Conservation (phyloP, 2,329 filamentous ascomycete species). For the Phaeosphaeriaceae sp. region DNA sequence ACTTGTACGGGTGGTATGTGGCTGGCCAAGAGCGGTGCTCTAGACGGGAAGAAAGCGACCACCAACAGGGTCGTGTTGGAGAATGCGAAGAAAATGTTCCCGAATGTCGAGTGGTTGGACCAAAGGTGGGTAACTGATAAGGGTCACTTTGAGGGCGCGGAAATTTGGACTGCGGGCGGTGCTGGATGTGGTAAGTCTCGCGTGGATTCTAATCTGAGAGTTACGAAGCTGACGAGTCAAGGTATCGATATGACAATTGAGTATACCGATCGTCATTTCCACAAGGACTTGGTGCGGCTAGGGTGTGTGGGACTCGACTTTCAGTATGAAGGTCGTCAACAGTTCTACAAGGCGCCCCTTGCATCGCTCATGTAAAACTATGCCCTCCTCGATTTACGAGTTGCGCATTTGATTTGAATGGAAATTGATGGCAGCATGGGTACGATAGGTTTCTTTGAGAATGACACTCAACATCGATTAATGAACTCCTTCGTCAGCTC, state of each 20-base stretch:
- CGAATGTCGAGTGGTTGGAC: slow-evolving; percentile 47
- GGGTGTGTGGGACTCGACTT: slow-evolving; percentile 27
- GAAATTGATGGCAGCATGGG: too few species aligned
- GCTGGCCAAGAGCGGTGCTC: slow-evolving; percentile 46
- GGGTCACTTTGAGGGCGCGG: slow-evolving; percentile 35
- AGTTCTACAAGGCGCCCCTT: slow-evolving; percentile 18
- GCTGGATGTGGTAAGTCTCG: slow-evolving; percentile 45
- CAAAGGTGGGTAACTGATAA: slow-evolving; percentile 49
- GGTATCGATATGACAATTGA: slow-evolving; percentile 35
- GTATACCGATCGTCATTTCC: slow-evolving; percentile 26
- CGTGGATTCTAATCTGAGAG: background rate
- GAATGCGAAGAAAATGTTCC: slow-evolving; percentile 35
- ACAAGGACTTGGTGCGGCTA: slow-evolving; percentile 22
- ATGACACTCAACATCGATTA: too few species aligned
- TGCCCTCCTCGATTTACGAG: too few species aligned
- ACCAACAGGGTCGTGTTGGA: slow-evolving; percentile 46
- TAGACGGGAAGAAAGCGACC: slow-evolving; percentile 50
- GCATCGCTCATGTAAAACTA: background rate
- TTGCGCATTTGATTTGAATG: background rate
- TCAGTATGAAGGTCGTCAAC: slow-evolving; percentile 19
- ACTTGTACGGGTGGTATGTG: slow-evolving; percentile 51
- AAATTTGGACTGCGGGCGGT: slow-evolving; percentile 50
- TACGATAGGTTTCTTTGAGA: too few species aligned
- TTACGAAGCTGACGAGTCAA: slow-evolving; percentile 10
- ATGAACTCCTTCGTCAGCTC: too few species aligned